These are phyloP conservation scores for Rhizopus delemar DNA, from an alignment of 371 early-diverging fungal genomes.

Conservation along the genomic window DNA sequence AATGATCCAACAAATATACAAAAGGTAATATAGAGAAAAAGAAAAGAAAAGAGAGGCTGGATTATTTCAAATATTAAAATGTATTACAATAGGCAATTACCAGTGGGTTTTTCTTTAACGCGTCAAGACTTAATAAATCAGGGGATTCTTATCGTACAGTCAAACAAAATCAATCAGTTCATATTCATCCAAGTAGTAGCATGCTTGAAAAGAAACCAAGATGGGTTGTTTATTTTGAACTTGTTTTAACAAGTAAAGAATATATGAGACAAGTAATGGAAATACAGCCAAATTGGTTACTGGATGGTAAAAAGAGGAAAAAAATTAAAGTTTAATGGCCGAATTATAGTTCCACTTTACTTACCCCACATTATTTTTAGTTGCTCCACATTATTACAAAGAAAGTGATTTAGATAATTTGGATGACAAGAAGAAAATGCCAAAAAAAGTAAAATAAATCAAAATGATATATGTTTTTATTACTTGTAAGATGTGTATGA, in stretches of 20 bases:
- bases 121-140: constrained; percentile 77
- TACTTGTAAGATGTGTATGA: no score
- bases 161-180: constrained; percentile 89
- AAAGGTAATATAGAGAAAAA: constrained; percentile 49
- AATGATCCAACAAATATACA: constrained; percentile 75
- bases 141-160: constrained; percentile 91
- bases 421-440: constrained; percentile 67
- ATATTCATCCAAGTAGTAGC: constrained; percentile 91
- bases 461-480: no score
- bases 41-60: not conserved
- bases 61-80: not conserved
- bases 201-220: constrained; percentile 72
- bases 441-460: constrained; percentile 42
- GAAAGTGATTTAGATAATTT: constrained; percentile 63
- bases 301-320: constrained; percentile 64
- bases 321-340: constrained; percentile 5
- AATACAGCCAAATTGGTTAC: constrained; percentile 90
- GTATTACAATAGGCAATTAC: constrained; percentile 70
- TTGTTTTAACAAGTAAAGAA: constrained; percentile 91
- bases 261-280: constrained; percentile 95
- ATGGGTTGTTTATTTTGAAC: constrained; percentile 91
- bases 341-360: not conserved
- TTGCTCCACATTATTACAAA: constrained; percentile 93
- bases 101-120: constrained; percentile 94
- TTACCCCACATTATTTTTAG: constrained; percentile 29